Evolutionary conservation across 129 eudicot genomes (phyloP).

Genomic region (Apium graveolens): DNA sequence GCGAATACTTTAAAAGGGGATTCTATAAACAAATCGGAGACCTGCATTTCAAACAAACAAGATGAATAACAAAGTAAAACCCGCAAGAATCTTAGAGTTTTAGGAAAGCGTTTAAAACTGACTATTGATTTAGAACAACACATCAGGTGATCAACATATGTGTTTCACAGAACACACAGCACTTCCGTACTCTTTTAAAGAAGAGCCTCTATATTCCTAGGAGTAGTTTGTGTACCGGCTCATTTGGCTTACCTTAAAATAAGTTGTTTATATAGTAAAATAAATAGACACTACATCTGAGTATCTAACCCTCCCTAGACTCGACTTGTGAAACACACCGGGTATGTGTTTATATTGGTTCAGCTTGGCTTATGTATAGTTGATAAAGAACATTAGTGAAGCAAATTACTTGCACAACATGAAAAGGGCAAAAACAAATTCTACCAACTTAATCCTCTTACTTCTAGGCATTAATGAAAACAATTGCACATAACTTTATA

Average conservation of each 20-base stretch:
- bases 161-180: not conserved
- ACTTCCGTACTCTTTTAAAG: not conserved
- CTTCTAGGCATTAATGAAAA: not conserved
- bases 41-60: slow-evolving; percentile 39
- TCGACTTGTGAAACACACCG: too few relatives aligned
- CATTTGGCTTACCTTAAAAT: too few relatives aligned
- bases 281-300: not conserved
- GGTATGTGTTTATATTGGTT: not conserved
- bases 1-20: slow-evolving; percentile 83
- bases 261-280: too few relatives aligned
- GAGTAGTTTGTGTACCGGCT: too few relatives aligned
- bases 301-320: not conserved
- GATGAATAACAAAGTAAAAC: not conserved
- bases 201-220: too few relatives aligned
- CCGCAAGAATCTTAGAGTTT: not conserved
- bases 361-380: not conserved
- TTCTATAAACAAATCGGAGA: slow-evolving; percentile 57
- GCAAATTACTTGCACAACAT: not conserved
- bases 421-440: not conserved
- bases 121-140: too few relatives aligned
- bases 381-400: not conserved
- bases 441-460: not conserved
- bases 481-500: not conserved
- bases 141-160: not conserved
- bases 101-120: not conserved